Conservation (phyloP, 768 basidiomycete genomes). For the Tylopilus subfusipes region DNA sequence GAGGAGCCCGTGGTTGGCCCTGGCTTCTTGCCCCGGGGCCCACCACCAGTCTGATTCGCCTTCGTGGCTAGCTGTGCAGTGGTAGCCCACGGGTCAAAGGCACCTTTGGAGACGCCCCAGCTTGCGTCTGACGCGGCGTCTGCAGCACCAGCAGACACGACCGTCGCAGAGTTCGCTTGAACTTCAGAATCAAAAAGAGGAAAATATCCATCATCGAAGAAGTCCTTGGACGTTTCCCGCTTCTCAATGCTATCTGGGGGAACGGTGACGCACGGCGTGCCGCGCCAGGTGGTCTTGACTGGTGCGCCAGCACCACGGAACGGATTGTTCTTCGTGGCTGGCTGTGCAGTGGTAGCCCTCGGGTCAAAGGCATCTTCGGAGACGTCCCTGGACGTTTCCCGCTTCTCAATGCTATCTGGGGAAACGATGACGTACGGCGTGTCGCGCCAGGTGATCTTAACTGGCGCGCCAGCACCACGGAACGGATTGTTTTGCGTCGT, state of each 20-base stretch:
- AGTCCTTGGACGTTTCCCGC: conserved; percentile 15
- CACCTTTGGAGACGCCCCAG: no score
- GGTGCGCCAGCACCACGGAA: conserved; percentile 31
- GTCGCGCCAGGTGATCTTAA: conserved; percentile 32
- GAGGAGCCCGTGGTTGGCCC: no score
- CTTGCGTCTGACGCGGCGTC: no score
- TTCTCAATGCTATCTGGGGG: conserved; percentile 23
- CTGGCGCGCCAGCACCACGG: conserved; percentile 29
- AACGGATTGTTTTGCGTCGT: conserved; percentile 16
- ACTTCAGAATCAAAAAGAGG: conserved; percentile 14
- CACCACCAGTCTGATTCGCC: no score
- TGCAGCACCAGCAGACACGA: neutral
- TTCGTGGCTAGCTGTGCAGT: no score
- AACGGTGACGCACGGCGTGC: conserved; percentile 25
- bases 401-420: conserved; percentile 22
- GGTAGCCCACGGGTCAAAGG: no score
- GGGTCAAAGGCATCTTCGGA: no score
- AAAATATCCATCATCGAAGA: conserved; percentile 14
- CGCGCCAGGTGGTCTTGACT: conserved; percentile 31
- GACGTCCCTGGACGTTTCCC: conserved; percentile 13
- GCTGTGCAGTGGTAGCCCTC: no score
- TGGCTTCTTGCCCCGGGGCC: no score
- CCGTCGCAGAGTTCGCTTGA: conserved; percentile 5
- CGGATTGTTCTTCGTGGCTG: conserved; percentile 11
- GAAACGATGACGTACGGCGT: conserved; percentile 27